These are phyloP conservation scores for Suillus variegatus DNA, from an alignment of 768 basidiomycete species.

Conservation along the genomic window DNA sequence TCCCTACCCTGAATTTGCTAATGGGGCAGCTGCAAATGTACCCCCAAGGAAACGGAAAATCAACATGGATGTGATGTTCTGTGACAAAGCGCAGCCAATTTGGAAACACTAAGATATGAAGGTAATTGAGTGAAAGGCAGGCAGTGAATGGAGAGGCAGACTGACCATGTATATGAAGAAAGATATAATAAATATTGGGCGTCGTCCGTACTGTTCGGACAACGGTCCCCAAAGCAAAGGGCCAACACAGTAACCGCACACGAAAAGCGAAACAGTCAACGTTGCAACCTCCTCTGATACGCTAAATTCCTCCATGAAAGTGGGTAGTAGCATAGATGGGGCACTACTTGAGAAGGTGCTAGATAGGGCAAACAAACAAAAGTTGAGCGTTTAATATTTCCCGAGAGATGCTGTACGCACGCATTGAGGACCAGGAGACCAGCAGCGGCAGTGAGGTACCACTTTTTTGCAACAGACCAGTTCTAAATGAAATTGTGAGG, in stretches of 20 bases:
- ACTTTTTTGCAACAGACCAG: slow-evolving; percentile 46
- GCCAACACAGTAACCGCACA: slow-evolving; percentile 68
- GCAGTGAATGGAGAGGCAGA: slow-evolving; percentile 4
- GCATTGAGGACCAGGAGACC: slow-evolving; percentile 57
- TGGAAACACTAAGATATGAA: slow-evolving; percentile 48
- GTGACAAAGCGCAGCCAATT: slow-evolving; percentile 60
- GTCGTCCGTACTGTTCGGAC: slow-evolving; percentile 57
- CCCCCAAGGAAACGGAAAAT: slow-evolving; percentile 74
- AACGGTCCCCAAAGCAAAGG: slow-evolving; percentile 62
- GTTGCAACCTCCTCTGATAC: slow-evolving; percentile 53
- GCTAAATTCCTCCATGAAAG: slow-evolving; percentile 47
- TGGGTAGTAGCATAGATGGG: slow-evolving; percentile 48
- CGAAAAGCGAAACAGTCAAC: slow-evolving; percentile 62
- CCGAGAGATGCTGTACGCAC: slow-evolving; percentile 32
- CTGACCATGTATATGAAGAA: slow-evolving; percentile 57
- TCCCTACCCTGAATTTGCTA: slow-evolving; percentile 67
- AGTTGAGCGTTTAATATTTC: background rate
- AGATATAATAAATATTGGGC: slow-evolving; percentile 55
- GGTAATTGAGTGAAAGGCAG: slow-evolving; percentile 5
- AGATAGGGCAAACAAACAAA: slow-evolving; percentile 1
- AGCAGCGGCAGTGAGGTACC: slow-evolving; percentile 53
- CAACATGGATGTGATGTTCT: slow-evolving; percentile 64
- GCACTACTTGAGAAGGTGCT: slow-evolving; percentile 68
- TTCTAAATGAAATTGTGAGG: slow-evolving; percentile 35
- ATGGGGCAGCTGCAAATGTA: slow-evolving; percentile 64